Base-by-base conservation (phyloP, 768 basidiomycete genomes). In the Leccinum obscurum region DNA sequence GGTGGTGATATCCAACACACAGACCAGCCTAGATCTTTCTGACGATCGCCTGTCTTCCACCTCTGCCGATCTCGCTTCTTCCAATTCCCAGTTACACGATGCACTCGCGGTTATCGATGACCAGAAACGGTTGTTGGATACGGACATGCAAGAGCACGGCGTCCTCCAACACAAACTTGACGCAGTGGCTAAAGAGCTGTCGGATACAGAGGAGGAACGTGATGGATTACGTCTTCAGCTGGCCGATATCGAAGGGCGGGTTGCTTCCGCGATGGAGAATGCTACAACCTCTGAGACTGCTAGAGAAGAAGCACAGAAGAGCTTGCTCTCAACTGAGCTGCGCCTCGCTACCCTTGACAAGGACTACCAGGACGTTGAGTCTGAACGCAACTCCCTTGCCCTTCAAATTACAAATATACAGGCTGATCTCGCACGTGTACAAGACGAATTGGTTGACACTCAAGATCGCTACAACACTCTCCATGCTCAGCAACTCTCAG, bases 371-470 rank as follows among this genome's bases (percentile, higher is more conserved):
- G 78, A 82, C 44, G 74, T 83, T 44, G 87, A 89, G 66, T 82
- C 87, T 0, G 83, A 89, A 65, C 85, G 89, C 26, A 81, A 87
- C 63, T 84, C 87, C 2, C 78, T 91, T 20, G 74, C 76, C n/a
- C 78, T 89, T 11, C 86, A 88, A 67, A 73, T 88, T 35, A 78
- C 80, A 3, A 88, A 90, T 58, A 72, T 90, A n/a, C 79, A 81
- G 52, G 71, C 76, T 37, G 90, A 92, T 62, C 77, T 91, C 14
- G 70, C 77, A 7, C 65, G 64, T 30, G 82, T 79, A 7, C 84
- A 84, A 60, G 73, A 81, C 24, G 86, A 87, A 48, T 74, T 90
- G 3, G 70, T 70, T 2, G 80, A 81, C 24, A 82, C 83, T 1
- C 87, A 90, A 72, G 75, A 69, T 55, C 85, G 87, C 2, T 89